Percentiles rank a stretch among this genome's conserved stretches.
Conservation (phyloP, 441 rosid genomes). For the Macaranga tanarius region DNA sequence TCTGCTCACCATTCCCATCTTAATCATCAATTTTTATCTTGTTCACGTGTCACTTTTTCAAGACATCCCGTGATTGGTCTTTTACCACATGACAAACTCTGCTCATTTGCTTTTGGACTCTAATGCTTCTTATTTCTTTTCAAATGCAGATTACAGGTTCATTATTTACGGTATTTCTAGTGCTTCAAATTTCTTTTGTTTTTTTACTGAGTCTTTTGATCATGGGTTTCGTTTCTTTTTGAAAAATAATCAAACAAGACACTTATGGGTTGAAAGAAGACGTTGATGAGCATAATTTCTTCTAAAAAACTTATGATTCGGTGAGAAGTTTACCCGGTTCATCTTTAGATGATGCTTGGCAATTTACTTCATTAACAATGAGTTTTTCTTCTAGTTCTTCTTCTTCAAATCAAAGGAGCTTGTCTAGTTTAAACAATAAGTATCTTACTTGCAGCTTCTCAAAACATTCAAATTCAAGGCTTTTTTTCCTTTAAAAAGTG, state of each 20-base stretch:
- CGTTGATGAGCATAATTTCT: constrained; percentile 65
- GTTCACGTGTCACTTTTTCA: constrained; percentile 28
- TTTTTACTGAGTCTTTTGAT: not conserved
- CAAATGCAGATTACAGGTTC: constrained; percentile 55
- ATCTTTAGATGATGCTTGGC: constrained; percentile 75
- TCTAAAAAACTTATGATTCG: constrained; percentile 62
- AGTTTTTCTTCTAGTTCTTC: constrained; percentile 46
- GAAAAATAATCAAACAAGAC: constrained; percentile 43
- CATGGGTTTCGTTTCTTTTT: constrained; percentile 3
- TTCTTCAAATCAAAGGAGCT: constrained; percentile 61
- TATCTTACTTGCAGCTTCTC: too few relatives aligned
- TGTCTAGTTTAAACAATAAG: too few relatives aligned
- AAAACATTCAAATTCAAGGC: too few relatives aligned
- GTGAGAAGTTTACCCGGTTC: constrained; percentile 60
- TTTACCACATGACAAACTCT: constrained; percentile 39
- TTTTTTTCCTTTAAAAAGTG: too few relatives aligned
- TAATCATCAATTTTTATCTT: constrained; percentile 31
- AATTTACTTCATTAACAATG: constrained; percentile 58
- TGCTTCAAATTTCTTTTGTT: not conserved
- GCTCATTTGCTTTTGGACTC: constrained; percentile 45
- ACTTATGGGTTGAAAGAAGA: constrained; percentile 58
- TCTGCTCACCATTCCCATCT: constrained; percentile 27
- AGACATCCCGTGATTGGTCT: constrained; percentile 32
- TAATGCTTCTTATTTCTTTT: constrained; percentile 37
- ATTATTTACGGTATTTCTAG: not conserved